phyloP scores from a whole-genome alignment of 2,329 filamentous ascomycete species.

The Penicillium hesseltinei region DNA sequence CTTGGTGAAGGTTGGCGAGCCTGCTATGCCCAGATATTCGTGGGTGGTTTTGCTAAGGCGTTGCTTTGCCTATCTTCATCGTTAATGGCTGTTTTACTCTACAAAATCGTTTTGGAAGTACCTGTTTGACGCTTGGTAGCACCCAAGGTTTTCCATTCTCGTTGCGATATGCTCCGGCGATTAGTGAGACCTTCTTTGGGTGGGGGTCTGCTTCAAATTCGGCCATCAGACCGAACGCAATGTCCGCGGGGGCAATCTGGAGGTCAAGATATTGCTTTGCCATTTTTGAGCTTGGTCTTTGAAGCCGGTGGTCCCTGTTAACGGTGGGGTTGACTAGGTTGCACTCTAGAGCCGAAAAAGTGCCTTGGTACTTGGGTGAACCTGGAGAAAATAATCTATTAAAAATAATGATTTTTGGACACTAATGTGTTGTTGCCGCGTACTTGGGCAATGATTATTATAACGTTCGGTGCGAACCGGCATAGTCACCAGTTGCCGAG shows the following conservation, averaged over 20 bases:
- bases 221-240: not conserved
- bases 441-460: not conserved
- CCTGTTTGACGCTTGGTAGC: not conserved
- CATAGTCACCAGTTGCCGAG: not conserved
- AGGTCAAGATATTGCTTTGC: not conserved
- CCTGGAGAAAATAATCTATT: not conserved
- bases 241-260: not conserved
- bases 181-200: not conserved
- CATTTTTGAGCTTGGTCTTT: not conserved
- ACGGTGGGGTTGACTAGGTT: not conserved
- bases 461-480: not conserved
- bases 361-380: not conserved
- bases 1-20: not conserved
- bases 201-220: not conserved
- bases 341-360: not conserved
- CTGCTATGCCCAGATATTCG: not conserved
- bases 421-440: too few species aligned
- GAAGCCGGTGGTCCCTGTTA: not conserved
- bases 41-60: not conserved
- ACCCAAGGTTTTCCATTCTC: not conserved
- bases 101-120: not conserved
- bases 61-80: not conserved
- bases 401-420: too few species aligned
- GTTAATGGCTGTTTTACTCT: not conserved
- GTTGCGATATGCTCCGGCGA: not conserved